Percentiles rank a stretch among this genome's conserved stretches.
phyloP scores from a whole-genome alignment of 176 grass and related monocot genomes.

The Ampelocalamus luodianensis region DNA sequence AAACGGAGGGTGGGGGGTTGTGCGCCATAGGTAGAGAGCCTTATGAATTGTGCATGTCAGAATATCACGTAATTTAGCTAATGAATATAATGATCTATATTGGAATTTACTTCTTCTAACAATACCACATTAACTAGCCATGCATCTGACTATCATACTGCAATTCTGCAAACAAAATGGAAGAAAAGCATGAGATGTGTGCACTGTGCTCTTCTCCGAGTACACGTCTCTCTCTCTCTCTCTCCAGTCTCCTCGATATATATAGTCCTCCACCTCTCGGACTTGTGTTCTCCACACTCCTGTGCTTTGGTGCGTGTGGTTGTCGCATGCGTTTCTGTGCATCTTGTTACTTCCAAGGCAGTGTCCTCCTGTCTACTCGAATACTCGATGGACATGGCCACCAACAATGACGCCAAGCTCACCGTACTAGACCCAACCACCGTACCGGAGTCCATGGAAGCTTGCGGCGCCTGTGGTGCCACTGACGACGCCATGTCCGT shows the following conservation, averaged over 20 bases:
- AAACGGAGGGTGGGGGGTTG: no score
- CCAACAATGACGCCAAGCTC: slow-evolving; percentile 48
- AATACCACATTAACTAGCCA: no score
- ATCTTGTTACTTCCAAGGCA: background rate
- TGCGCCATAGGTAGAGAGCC: no score
- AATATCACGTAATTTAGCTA: no score
- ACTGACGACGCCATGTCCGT: background rate
- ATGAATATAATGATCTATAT: no score
- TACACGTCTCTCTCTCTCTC: no score
- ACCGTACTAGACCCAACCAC: slow-evolving; percentile 32
- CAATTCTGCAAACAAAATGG: background rate
- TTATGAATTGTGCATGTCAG: no score
- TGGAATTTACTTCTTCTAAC: no score
- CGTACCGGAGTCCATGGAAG: background rate
- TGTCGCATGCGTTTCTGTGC: background rate
- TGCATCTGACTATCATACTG: background rate
- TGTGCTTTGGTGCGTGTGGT: background rate
- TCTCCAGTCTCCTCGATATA: no score
- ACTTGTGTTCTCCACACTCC: slow-evolving; percentile 53
- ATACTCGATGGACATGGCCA: slow-evolving; percentile 34
- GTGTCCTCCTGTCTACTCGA: background rate
- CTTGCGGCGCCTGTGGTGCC: background rate
- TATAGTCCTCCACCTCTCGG: no score
- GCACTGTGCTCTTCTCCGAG: no score
- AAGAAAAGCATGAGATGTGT: background rate